Percentiles rank a stretch among this genome's conserved stretches.
These are phyloP conservation scores for Xylariales sp. DNA, from an alignment of 2,329 filamentous ascomycete species.

Conservation along the genomic window DNA sequence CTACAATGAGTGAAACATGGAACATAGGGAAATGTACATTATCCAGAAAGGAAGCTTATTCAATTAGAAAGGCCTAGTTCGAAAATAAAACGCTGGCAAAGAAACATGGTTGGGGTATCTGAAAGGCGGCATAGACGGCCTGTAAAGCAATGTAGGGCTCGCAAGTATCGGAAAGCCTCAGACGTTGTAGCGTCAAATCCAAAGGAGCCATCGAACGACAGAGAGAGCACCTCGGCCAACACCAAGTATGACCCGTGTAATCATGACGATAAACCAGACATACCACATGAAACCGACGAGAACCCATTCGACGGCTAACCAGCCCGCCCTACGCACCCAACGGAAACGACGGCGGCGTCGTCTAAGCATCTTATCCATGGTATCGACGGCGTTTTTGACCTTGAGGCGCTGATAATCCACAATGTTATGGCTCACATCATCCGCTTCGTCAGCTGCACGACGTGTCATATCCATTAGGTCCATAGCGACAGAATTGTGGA, in stretches of 20 bases:
- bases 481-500: constrained; percentile 61
- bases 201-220: constrained; percentile 83
- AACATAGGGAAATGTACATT: neutral
- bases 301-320: constrained; percentile 86
- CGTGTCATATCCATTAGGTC: constrained; percentile 72
- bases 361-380: constrained; percentile 80
- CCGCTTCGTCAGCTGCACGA: constrained; percentile 79
- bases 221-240: constrained; percentile 69
- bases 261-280: constrained; percentile 88
- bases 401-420: constrained; percentile 81
- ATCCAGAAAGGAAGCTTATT: constrained; percentile 23
- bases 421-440: constrained; percentile 80
- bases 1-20: neutral
- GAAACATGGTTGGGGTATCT: constrained; percentile 28
- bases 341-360: constrained; percentile 75
- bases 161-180: neutral
- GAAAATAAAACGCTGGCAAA: constrained; percentile 4
- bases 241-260: constrained; percentile 74
- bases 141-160: constrained; percentile 10
- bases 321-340: constrained; percentile 80
- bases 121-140: constrained; percentile 19
- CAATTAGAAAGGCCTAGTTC: constrained; percentile 28
- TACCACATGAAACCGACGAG: constrained; percentile 94
- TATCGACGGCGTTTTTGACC: constrained; percentile 83
- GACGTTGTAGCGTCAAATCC: constrained; percentile 64